Base-by-base conservation (phyloP, 2,329 filamentous ascomycete species). In the Exophiala viscosa region DNA sequence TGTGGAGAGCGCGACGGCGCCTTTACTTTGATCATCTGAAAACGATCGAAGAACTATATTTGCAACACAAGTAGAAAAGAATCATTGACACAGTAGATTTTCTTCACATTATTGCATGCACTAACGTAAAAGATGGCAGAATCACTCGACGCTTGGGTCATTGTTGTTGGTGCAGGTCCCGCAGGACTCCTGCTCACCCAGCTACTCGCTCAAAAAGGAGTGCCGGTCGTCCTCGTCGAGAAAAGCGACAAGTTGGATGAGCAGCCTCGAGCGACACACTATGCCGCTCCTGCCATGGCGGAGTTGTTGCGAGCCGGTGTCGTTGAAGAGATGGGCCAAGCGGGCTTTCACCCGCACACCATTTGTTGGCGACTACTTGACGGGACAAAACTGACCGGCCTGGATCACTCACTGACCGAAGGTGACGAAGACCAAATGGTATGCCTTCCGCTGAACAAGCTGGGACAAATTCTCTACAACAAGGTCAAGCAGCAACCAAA, bases 101-200 rank as follows among this genome's bases (percentile, higher is more conserved):
- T n/a, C n/a, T n/a, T n/a, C n/a, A n/a, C n/a, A n/a, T n/a, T n/a
- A n/a, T n/a, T n/a, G n/a, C n/a, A n/a, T n/a, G n/a, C n/a, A n/a
- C n/a, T n/a, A n/a, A n/a, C n/a, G n/a, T 10, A 36, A 36, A 36
- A 34, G n/a, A 44, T 44, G 45, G 31, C 44, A 14, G n/a, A 28
- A n/a, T 23, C 48, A 33, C 17, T 15, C 13, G 45, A 48, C 18
- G 39, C 33, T 28, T 33, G 36, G 60, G 55, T 65, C 4, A 61
- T 67, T 45, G 40, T 67, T 11, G 64, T 66, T 9, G 63, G 64
- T 32, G 64, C 65, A 10, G 65, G 64, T 6, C 66, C 65, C 1
- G 62, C 61, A 1, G 65, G 65, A 13, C 58, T 67, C 3, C 54
- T 66, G 4, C 61, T 65, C 5, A 52, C 60, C 0, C 58, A 66